Evolutionary conservation across 2,329 filamentous ascomycete species (phyloP).

Genomic region (Aspergillus quadrilineatus): DNA sequence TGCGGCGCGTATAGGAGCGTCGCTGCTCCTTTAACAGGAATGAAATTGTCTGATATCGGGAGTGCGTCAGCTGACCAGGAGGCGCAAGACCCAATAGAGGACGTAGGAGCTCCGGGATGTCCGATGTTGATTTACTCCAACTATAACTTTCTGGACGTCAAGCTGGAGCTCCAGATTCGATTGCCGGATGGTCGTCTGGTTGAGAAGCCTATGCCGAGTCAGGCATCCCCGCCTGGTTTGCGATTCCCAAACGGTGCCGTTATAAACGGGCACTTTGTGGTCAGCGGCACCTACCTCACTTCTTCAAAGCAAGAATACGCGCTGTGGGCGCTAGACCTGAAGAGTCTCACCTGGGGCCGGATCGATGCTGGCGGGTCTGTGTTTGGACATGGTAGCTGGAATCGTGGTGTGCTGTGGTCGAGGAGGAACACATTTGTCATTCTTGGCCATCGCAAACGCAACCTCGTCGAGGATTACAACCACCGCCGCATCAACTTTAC

Average conservation of each 20-base stretch:
- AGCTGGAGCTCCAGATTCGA: constrained; percentile 87
- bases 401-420: constrained; percentile 89
- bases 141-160: constrained; percentile 97
- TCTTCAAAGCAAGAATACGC: constrained; percentile 98
- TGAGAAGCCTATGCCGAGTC: constrained; percentile 80
- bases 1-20: constrained; percentile 97
- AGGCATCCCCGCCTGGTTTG: constrained; percentile 84
- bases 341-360: constrained; percentile 85
- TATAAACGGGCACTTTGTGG: constrained; percentile 93
- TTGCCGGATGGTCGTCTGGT: constrained; percentile 77
- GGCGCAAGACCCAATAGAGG: constrained; percentile 33
- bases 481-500: constrained; percentile 96
- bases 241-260: constrained; percentile 95
- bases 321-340: constrained; percentile 88
- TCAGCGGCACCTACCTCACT: constrained; percentile 94
- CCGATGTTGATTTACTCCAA: constrained; percentile 98
- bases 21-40: constrained; percentile 69
- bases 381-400: constrained; percentile 97
- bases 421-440: constrained; percentile 94
- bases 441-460: constrained; percentile 87
- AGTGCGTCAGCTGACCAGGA: constrained; percentile 41
- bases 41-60: constrained; percentile 47
- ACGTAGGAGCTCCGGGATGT: constrained; percentile 44
- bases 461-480: constrained; percentile 95
- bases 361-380: constrained; percentile 94